These are phyloP conservation scores for Ogataea saltuana DNA, from an alignment of 805 yeast genomes.

Conservation along the genomic window DNA sequence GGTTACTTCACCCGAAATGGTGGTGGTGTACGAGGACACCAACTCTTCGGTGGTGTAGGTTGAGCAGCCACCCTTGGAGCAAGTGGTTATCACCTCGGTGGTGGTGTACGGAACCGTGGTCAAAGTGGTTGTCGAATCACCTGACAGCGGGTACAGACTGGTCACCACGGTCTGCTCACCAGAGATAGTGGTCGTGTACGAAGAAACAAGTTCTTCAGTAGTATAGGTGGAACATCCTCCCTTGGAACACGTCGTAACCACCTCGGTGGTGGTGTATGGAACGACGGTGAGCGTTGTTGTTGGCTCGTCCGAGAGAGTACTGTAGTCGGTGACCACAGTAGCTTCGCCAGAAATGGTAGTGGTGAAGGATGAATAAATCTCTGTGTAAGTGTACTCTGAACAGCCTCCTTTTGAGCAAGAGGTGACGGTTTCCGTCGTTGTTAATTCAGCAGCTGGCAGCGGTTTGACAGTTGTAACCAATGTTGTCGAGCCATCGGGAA, in stretches of 20 bases:
- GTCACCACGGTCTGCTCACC: conserved; percentile 19
- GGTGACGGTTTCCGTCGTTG: conserved; percentile 14
- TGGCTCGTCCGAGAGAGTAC: background rate
- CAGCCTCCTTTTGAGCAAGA: conserved; percentile 9
- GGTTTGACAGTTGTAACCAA: conserved; percentile 25
- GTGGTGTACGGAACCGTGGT: conserved; percentile 13
- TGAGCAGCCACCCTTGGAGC: conserved; percentile 14
- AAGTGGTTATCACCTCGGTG: conserved; percentile 21
- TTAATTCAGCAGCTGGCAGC: conserved; percentile 11
- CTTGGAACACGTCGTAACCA: conserved; percentile 19
- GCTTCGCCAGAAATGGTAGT: conserved; percentile 19
- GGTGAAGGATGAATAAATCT: conserved; percentile 23
- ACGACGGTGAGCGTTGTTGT: conserved; percentile 5
- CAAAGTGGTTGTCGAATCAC: conserved; percentile 11
- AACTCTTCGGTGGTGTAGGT: conserved; percentile 20
- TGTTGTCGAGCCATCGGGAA: conserved; percentile 18
- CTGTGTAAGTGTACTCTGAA: conserved; percentile 15
- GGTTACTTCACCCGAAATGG: conserved; percentile 19
- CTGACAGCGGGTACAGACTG: conserved; percentile 13
- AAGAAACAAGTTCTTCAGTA: conserved; percentile 22
- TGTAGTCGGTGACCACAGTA: conserved; percentile 14
- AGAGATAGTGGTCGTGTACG: conserved; percentile 23
- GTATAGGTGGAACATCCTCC: conserved; percentile 19
- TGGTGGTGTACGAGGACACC: conserved; percentile 26
- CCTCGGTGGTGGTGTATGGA: conserved; percentile 18